Percentiles rank a stretch among this genome's conserved stretches.
phyloP scores from a whole-genome alignment of 768 basidiomycete genomes.

The Guyanaporus albipodus region DNA sequence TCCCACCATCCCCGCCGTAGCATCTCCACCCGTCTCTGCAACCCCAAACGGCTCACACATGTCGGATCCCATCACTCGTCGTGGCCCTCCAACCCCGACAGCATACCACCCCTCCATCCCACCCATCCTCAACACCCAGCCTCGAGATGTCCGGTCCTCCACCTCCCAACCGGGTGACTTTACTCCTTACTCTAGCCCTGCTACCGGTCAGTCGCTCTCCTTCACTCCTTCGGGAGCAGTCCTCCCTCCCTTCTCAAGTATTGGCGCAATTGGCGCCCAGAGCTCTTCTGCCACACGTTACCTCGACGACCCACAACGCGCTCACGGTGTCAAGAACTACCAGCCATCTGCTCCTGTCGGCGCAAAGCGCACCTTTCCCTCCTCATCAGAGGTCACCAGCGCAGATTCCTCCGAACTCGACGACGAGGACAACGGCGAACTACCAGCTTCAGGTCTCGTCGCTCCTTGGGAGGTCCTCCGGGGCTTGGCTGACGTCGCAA shows the following conservation, averaged over 20 bases:
- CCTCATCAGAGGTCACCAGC: constrained; percentile 66
- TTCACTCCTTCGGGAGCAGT: constrained; percentile 45
- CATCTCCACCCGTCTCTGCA: constrained; percentile 42
- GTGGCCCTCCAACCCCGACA: constrained; percentile 30
- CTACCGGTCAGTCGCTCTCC: constrained; percentile 25
- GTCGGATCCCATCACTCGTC: constrained; percentile 21
- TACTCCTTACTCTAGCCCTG: constrained; percentile 42
- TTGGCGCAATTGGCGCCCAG: constrained; percentile 52
- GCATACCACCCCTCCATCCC: constrained; percentile 28
- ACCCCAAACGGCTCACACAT: constrained; percentile 35
- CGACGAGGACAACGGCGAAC: constrained; percentile 74
- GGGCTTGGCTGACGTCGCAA: constrained; percentile 77
- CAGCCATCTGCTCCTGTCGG: constrained; percentile 32
- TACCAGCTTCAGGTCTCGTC: constrained; percentile 77
- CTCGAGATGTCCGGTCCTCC: constrained; percentile 33
- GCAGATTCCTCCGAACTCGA: constrained; percentile 84
- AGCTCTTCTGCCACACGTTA: constrained; percentile 58
- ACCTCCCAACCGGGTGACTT: constrained; percentile 39
- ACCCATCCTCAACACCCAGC: constrained; percentile 28
- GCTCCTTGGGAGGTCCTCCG: constrained; percentile 86
- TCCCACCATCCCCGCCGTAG: constrained; percentile 60
- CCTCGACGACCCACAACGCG: constrained; percentile 37
- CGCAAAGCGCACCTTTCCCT: constrained; percentile 57
- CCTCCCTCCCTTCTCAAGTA: constrained; percentile 69
- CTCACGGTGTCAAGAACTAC: constrained; percentile 31